Evolutionary conservation across 1,139 yeast genomes (phyloP), one percentile per base, ranked within the genome.

Genomic region (Yamadazyma triangularis): DNA sequence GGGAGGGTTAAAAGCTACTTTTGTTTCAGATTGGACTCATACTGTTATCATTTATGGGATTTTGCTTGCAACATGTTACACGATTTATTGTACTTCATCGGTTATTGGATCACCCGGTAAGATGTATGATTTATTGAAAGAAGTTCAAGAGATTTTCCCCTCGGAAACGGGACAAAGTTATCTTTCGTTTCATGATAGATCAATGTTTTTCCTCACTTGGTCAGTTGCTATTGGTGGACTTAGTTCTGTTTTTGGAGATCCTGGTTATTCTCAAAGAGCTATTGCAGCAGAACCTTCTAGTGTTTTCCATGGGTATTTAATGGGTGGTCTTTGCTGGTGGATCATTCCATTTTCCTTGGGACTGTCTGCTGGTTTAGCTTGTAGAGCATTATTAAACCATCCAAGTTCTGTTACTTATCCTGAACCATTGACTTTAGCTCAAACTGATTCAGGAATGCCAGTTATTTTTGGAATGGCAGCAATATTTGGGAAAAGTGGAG

Each of bases 1-100:
- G 36, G 73, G 73, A 30, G 73, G 74, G 1, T 47, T 68, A 24
- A 55, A 70, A 37, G 71, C 71, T 3, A 67, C 73, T 1, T 65
- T 68, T 38, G 56, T 66, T 13, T 60, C 72, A 4, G 74, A 68
- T 48, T 70, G 69, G 28, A 54, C 64, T 6, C 74, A 68, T 45
- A 65, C 71, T 3, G 57, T 64, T 24, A 50, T 66, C 18, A 48
- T 67, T 27, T 50, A 34, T 59, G 40, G 47, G 59, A 23, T 58
- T 64, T 51, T 46, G 60, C 29, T 50, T 63, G 31, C 51, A 53
- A 15, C 69, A 65, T 40, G 54, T 62, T 25, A 65, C 65, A 34
- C 36, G 2, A 21, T 62, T 7, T 71, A 63, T 39, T 61, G 63
- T 26, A 54, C 64, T 3, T 62, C 64, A 25, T 55, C 60, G 21